phyloP scores from a whole-genome alignment of 176 grass and related monocot genomes.

The Elymus sibiricus region DNA sequence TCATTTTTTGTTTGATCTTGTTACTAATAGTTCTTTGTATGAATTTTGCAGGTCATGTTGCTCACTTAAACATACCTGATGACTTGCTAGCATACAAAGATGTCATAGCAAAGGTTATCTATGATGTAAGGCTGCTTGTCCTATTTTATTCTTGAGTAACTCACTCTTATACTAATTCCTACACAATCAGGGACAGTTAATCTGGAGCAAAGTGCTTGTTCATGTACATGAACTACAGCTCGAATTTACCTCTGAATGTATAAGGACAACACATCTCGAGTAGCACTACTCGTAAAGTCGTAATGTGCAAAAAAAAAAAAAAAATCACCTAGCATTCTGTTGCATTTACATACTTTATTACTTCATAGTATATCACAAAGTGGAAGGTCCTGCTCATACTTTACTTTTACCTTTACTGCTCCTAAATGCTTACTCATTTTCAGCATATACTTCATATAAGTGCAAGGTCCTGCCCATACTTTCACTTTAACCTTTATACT shows the following conservation, averaged over 20 bases:
- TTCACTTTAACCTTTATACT: background rate
- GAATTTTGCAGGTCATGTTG: conserved; percentile 82
- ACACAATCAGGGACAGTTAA: background rate
- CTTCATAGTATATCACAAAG: background rate
- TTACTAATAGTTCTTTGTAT: conserved; percentile 31
- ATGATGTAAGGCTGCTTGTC: conserved; percentile 67
- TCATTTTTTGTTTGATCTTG: conserved; percentile 13
- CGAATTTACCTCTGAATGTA: background rate
- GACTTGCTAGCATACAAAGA: conserved; percentile 79
- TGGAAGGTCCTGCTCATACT: background rate
- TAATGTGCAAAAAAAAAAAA: background rate
- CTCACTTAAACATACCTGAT: conserved; percentile 91
- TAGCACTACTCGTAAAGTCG: background rate
- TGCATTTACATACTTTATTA: background rate
- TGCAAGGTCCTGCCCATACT: background rate
- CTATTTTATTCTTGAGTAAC: conserved; percentile 12
- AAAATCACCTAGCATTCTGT: background rate
- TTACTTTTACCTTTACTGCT: background rate
- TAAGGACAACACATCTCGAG: background rate
- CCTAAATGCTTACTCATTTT: background rate
- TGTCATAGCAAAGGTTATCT: conserved; percentile 87
- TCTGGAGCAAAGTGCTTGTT: background rate
- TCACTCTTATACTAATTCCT: background rate
- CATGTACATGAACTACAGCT: background rate
- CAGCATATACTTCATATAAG: background rate